phyloP scores from a whole-genome alignment of 2,329 filamentous ascomycete genomes.

The Scytalidium lignicola region DNA sequence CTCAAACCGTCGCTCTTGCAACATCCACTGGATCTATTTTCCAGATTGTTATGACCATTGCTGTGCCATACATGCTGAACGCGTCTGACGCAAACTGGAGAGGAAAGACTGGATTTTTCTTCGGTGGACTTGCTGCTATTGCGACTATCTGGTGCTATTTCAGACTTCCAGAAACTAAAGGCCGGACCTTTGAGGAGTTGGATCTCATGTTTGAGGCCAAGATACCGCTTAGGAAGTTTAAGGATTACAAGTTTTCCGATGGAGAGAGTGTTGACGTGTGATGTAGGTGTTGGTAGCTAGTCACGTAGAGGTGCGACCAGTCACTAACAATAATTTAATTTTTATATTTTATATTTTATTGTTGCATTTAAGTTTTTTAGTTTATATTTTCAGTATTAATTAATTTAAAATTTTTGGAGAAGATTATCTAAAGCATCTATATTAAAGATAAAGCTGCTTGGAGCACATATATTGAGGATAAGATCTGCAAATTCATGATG shows the following conservation, averaged over 20 bases:
- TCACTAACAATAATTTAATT: no score
- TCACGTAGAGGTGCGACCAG: no score
- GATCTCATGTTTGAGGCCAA: conserved; percentile 38
- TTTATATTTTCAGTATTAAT: no score
- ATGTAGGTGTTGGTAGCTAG: no score
- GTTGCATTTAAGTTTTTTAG: no score
- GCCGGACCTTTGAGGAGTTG: conserved; percentile 39
- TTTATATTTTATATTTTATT: no score
- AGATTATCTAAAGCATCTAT: no score
- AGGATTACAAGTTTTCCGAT: conserved; percentile 15
- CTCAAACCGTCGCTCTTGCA: conserved; percentile 19
- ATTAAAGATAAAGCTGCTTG: no score
- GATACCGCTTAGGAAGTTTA: conserved; percentile 28
- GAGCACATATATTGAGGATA: no score
- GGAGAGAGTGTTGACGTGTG: not conserved
- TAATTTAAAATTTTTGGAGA: no score
- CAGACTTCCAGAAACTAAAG: conserved; percentile 38
- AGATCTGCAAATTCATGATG: no score
- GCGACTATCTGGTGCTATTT: conserved; percentile 35
- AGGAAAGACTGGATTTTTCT: conserved; percentile 26
- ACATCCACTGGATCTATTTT: conserved; percentile 15
- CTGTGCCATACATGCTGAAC: conserved; percentile 28
- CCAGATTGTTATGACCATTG: conserved; percentile 17
- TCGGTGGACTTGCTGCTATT: conserved; percentile 34
- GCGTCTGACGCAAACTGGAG: conserved; percentile 26